These are phyloP conservation scores for Talaromyces nanjingensis DNA, from an alignment of 495 filamentous ascomycete genomes.

Conservation along the genomic window DNA sequence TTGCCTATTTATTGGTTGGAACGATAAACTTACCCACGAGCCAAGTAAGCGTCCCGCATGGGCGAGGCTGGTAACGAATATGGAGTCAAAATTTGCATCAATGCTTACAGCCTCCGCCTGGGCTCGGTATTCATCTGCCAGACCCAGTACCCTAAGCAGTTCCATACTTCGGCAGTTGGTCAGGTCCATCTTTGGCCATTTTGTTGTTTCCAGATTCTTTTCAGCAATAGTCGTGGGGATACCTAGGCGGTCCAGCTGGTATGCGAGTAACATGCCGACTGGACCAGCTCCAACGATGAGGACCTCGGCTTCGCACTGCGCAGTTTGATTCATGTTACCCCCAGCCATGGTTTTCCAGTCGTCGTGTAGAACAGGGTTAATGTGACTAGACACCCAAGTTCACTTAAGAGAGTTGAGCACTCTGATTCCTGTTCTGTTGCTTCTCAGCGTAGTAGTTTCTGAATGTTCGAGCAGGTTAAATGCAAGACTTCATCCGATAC, in stretches of 20 bases:
- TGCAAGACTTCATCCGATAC: not conserved
- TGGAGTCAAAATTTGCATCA: conserved; percentile 10
- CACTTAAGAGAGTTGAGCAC: not conserved
- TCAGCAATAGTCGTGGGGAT: conserved; percentile 15
- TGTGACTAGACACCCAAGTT: not conserved
- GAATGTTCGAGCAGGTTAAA: not conserved
- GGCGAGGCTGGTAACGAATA: conserved; percentile 9
- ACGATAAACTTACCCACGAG: conserved; percentile 11
- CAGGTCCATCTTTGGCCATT: conserved; percentile 30
- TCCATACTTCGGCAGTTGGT: conserved; percentile 29
- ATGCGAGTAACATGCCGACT: conserved; percentile 20
- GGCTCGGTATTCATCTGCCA: conserved; percentile 18
- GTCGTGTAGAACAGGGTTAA: not conserved
- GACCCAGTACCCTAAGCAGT: conserved; percentile 19
- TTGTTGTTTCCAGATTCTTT: conserved; percentile 17
- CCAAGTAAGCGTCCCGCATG: conserved; percentile 7
- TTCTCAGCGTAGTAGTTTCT: not conserved
- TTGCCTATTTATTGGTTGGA: not conserved
- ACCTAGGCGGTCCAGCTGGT: conserved; percentile 12
- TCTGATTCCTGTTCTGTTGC: not conserved
- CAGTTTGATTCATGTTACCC: not conserved
- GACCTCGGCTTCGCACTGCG: conserved; percentile 6
- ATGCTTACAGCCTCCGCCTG: conserved; percentile 7
- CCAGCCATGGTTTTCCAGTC: not conserved
- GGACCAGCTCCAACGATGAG: conserved; percentile 22